Base-by-base conservation (phyloP, 768 basidiomycete species). In the Crepidotus variabilis region DNA sequence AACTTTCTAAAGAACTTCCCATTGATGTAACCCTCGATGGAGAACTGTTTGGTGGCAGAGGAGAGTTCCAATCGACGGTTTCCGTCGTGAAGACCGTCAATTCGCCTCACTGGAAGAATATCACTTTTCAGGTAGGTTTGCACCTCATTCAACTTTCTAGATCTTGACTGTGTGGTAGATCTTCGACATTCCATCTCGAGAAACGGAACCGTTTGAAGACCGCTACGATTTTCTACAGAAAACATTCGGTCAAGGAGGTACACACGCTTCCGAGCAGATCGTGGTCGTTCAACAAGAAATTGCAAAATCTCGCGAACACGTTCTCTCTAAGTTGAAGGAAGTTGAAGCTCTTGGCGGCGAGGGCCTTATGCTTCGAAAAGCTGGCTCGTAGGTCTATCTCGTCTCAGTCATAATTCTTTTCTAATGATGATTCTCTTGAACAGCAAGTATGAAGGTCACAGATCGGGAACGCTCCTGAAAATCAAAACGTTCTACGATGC, bases 401-500 rank as follows among this genome's bases (percentile, higher is more conserved):
- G 10, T 20, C 3, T 32, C 22, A 36, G 34, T 24, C 51, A 14
- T 21, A 24, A 3, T 18, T 22, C 34, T 9, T 35, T 18, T 14
- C 33, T 24, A 24, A 47, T 24, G 55, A 47, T 46, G 22, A 34
- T 59, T 47, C n/a, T 13, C 13, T 48, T 18, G n/a, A 39, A 47
- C 57, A 82, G 81, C 22, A 46, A 68, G 36, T 85, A 85, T 55
- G 81, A 84, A 63, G 78, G 78, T 2, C 63, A 68, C 6, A 72
- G 83, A 22, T 83, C 81, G 0, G 67, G 63, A 5, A 75, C 78
- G 2, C 66, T 85, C 4, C 66, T 82, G 14, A 85, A 85, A 63
- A 75, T 85, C 64, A 85, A 85, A 77, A 80, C 81, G 2, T 85
- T 84, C 65, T 82, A 81, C 61, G 83, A 85, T 60, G 83, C 81